Base-by-base conservation (phyloP, 345 rosid genomes). In the Citrus australasica region DNA sequence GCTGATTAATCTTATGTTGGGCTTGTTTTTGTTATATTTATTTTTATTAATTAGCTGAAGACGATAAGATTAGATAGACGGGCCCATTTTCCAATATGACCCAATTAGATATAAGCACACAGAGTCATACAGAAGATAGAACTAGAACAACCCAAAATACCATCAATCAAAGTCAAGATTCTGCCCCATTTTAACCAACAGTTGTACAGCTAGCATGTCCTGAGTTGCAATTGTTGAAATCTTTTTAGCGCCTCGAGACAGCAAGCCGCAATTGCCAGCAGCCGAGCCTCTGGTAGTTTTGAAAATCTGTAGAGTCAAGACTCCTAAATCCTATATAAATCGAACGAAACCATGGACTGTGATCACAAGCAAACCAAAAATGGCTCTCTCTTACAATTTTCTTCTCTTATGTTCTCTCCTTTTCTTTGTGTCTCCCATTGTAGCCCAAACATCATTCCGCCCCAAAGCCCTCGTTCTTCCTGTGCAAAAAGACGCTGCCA, bases 391-490 rank as follows among this genome's bases (percentile, higher is more conserved):
- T 0, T 24, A 32, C 30, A 38, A 51, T 9, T 67, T 64, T 30
- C 33, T 76, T 5, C 56, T 69, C 22, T 25, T 78, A 19, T 70
- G 32, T 37, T 24, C 51, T 6, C 71, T 78, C 22, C 59, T 84
- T 9, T 33, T 61, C 46, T 21, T 63, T 42, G 56, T 56, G 24
- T 46, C 69, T 9, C 40, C 80, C 48, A 27, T 80, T 55, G 7
- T 38, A 14, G 63, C 83, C 16, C 73, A 71, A 37, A 64, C 63
- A 5, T 27, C 75, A n/a, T 55, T 62, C 24, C 76, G 73, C 38
- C 83, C 83, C 69, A 78, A 81, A 64, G 82, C 78, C 17, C 79
- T 84, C 9, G 51, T 84, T 76, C 75, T 71, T n/a, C 82, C 84
- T 3, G 38, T 84, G 30, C 33, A 64, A 71, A 81, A 72, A 69